Evolutionary conservation across 768 basidiomycete species (phyloP).

Genomic region (Cytidiella melzeri): DNA sequence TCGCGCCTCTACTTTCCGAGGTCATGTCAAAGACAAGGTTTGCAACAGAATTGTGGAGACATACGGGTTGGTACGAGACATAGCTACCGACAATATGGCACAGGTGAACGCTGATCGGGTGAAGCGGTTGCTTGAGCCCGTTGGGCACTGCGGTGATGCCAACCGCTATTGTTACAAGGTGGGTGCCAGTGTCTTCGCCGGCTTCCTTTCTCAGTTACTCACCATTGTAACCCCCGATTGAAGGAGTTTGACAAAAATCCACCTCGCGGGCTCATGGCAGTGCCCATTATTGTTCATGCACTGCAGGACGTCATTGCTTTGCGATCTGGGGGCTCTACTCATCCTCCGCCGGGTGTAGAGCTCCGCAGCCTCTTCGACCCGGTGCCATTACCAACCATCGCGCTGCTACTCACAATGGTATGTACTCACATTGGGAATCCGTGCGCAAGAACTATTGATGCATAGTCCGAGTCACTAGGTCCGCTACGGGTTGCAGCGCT

Average conservation of each 20-base stretch:
- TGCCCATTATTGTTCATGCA: background rate
- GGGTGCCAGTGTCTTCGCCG: background rate
- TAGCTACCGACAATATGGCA: background rate
- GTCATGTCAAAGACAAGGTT: background rate
- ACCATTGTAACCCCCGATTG: background rate
- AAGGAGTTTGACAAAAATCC: background rate
- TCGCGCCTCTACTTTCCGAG: background rate
- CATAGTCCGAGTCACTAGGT: too few relatives aligned
- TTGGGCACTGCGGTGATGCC: background rate
- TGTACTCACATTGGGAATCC: background rate
- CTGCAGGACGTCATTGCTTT: too few relatives aligned
- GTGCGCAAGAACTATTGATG: background rate
- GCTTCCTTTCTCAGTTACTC: background rate
- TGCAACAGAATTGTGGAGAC: background rate
- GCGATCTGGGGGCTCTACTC: too few relatives aligned
- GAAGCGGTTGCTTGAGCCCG: background rate
- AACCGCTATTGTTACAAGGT: background rate
- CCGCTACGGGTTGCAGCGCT: background rate
- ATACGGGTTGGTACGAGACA: too few relatives aligned
- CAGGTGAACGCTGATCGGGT: background rate
- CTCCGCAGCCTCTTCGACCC: background rate
- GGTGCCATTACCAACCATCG: background rate
- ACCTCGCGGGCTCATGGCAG: background rate
- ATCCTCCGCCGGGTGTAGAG: too few relatives aligned
- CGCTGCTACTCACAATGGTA: conserved; percentile 2